Evolutionary conservation across 1,284 basidiomycete genomes (phyloP).

Genomic region (Testicularia cyperi): DNA sequence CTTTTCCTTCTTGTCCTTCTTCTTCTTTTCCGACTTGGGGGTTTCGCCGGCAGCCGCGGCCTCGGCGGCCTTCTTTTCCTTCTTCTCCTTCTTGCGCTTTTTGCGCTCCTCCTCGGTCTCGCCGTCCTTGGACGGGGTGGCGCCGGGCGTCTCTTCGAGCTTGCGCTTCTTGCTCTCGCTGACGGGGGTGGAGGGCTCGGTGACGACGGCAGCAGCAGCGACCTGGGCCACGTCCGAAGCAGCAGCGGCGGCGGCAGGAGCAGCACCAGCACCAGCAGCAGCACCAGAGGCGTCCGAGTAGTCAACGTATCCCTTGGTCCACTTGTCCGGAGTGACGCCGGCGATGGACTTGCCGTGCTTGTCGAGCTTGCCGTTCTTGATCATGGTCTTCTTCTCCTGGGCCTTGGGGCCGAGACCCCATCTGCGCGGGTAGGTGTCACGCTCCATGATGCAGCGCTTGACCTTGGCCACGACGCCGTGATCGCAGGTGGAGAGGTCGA

Average conservation of each 20-base stretch:
- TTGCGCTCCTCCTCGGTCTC: slow-evolving; percentile 58
- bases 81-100: slow-evolving; percentile 60
- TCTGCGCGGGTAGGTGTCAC: slow-evolving; percentile 93
- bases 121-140: slow-evolving; percentile 31
- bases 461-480: slow-evolving; percentile 99
- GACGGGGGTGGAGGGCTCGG: slow-evolving; percentile 15
- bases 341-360: slow-evolving; percentile 91
- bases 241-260: slow-evolving; percentile 45
- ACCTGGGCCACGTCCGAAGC: slow-evolving; percentile 13
- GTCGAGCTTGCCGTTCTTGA: slow-evolving; percentile 81
- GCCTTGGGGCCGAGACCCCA: slow-evolving; percentile 98
- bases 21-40: slow-evolving; percentile 48
- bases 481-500: slow-evolving; percentile 95
- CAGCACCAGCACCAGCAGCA: slow-evolving; percentile 30
- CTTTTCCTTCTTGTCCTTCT: slow-evolving; percentile 53
- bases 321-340: slow-evolving; percentile 85
- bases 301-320: slow-evolving; percentile 91
- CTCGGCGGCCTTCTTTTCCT: slow-evolving; percentile 55
- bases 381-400: slow-evolving; percentile 88
- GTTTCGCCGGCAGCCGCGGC: slow-evolving; percentile 40
- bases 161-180: slow-evolving; percentile 63
- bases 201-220: slow-evolving; percentile 25
- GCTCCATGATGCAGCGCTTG: slow-evolving; percentile 98
- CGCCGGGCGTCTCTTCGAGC: slow-evolving; percentile 42
- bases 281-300: slow-evolving; percentile 66